These are phyloP conservation scores for Xylaria hypoxylon DNA, from an alignment of 2,329 filamentous ascomycete genomes.

Conservation along the genomic window DNA sequence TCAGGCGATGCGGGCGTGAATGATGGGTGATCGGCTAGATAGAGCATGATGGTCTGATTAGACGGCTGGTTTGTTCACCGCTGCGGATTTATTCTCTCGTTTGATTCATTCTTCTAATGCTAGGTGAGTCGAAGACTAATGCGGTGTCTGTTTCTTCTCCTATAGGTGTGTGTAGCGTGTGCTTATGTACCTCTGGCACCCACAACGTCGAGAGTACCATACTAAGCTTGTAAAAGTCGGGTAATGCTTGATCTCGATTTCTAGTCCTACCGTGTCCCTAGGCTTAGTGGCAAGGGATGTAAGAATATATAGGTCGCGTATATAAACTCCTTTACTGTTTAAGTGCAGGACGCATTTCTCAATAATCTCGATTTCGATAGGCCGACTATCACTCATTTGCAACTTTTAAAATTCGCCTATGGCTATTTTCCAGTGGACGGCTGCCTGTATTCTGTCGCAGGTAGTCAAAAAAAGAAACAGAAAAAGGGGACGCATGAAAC, in stretches of 20 bases:
- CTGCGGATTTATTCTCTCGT: background rate
- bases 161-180: background rate
- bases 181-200: background rate
- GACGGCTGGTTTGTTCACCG: slow-evolving; percentile 1
- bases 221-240: background rate
- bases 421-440: background rate
- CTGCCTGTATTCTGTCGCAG: background rate
- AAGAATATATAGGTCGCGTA: slow-evolving; percentile 25
- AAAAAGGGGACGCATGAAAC: background rate
- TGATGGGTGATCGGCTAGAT: background rate
- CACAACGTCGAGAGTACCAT: background rate
- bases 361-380: background rate
- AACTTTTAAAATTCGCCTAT: background rate
- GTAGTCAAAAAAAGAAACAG: background rate
- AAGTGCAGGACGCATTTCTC: background rate
- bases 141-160: background rate
- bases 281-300: background rate
- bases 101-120: background rate
- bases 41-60: background rate
- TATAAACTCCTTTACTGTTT: background rate
- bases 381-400: background rate
- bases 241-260: background rate
- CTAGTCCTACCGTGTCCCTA: background rate
- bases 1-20: background rate
- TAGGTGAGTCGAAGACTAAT: background rate